Conservation (phyloP, 2,329 filamentous ascomycete genomes). For the Lecanosticta acicola region DNA sequence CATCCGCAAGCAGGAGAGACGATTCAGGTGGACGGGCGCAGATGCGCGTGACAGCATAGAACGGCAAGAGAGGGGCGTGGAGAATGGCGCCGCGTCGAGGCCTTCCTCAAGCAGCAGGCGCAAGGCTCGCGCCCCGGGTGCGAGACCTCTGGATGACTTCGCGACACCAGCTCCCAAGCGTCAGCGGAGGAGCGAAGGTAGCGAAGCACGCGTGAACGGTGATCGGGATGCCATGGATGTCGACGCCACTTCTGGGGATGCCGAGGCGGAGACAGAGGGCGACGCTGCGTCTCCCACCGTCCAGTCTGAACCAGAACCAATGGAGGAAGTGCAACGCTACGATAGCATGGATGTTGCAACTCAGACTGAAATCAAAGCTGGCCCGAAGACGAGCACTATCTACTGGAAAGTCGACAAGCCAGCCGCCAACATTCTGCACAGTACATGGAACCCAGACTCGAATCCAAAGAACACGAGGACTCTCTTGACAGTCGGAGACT, state of each 20-base stretch:
- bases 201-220: constrained; percentile 36
- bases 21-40: constrained; percentile 24
- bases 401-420: constrained; percentile 31
- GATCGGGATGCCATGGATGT: constrained; percentile 43
- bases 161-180: constrained; percentile 30
- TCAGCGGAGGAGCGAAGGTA: constrained; percentile 30
- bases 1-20: constrained; percentile 21
- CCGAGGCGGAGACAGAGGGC: constrained; percentile 24
- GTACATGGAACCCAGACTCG: constrained; percentile 28
- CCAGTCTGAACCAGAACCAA: constrained; percentile 23
- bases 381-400: constrained; percentile 31
- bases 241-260: constrained; percentile 28
- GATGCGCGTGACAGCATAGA: constrained; percentile 21
- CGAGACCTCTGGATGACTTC: constrained; percentile 28
- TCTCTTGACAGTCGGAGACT: constrained; percentile 31
- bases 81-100: constrained; percentile 14
- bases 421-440: constrained; percentile 25
- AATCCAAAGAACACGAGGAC: constrained; percentile 19
- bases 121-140: constrained; percentile 13
- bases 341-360: constrained; percentile 31
- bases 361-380: constrained; percentile 32
- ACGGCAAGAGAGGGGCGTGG: constrained; percentile 12
- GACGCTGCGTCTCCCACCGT: constrained; percentile 25
- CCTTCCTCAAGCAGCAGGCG: constrained; percentile 12
- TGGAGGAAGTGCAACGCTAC: constrained; percentile 27